Percentiles rank a stretch among this genome's conserved stretches.
Conservation (phyloP, 345 rosid genomes). For the Boechera retrofracta region DNA sequence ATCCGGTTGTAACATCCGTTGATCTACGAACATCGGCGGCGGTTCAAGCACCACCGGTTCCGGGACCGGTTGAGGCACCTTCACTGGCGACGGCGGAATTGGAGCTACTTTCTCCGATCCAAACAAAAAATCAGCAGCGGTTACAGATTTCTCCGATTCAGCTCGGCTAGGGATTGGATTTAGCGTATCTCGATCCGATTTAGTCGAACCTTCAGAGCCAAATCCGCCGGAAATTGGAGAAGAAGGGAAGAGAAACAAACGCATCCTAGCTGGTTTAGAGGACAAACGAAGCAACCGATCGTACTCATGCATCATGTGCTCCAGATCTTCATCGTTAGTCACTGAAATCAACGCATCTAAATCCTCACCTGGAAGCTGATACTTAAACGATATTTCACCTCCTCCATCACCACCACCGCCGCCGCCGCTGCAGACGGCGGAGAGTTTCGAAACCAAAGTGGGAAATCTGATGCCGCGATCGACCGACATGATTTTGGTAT, state of each 20-base stretch:
- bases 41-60: conserved; percentile 43
- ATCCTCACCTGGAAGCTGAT: conserved; percentile 96
- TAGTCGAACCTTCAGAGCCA: conserved; percentile 61
- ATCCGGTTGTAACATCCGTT: conserved; percentile 48
- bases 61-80: conserved; percentile 39
- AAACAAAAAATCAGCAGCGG: conserved; percentile 70
- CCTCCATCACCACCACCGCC: conserved; percentile 1
- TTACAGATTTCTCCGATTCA: conserved; percentile 45
- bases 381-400: conserved; percentile 72
- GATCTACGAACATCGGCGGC: conserved; percentile 31
- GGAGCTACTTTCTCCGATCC: conserved; percentile 68
- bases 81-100: conserved; percentile 36
- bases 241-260: conserved; percentile 75
- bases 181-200: conserved; percentile 74
- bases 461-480: conserved; percentile 71
- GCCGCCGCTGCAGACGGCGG: conserved; percentile 60
- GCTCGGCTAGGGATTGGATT: conserved; percentile 56
- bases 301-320: conserved; percentile 92
- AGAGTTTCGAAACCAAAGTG: conserved; percentile 59
- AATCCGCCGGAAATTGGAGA: conserved; percentile 42
- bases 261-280: conserved; percentile 83
- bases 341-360: conserved; percentile 94
- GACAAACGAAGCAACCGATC: conserved; percentile 75
- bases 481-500: conserved; percentile 85
- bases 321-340: conserved; percentile 90